Evolutionary conservation across 495 filamentous ascomycete species (phyloP), one percentile per base, ranked within the genome.

Genomic region (Penicillium dipodomyicola): DNA sequence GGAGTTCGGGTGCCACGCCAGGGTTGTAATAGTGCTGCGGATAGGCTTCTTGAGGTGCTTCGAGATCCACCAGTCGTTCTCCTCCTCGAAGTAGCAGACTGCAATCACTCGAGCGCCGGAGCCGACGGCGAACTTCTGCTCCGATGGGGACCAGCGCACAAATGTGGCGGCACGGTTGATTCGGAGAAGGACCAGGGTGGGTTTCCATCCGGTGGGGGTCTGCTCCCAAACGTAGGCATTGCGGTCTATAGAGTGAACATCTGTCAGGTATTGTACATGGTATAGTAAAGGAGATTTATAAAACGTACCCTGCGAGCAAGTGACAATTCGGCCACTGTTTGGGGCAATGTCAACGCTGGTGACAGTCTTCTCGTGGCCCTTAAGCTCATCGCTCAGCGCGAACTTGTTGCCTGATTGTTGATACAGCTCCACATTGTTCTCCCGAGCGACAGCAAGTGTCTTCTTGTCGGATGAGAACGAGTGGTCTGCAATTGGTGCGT

Each of bases 51-150:
- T 97, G 56, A 98, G 72, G 72, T 98, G 94, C 79, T 97, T 98
- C 35, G 92, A 96, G 7, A 97, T 93, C 94, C 94, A 98, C 95
- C 95, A 97, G 77, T 97, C 91, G 69, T 97, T 97, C 73, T 97
- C 95, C 67, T 94, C 88, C 65, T 98, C 94, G 62, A 97, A 98
- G 78, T 97, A 97, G 79, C 94, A 98, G 62, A 97, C 84, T n/a
- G 94, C 90, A 65, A 98, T 96, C 52, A 95, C 87, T 52, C 95
- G 84, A 58, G 96, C 94, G 57, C 94, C 94, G 35, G 92, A 97
- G 54, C 94, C 95, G 22, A 96, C 94, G 41, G 94, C 94, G 69
- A 98, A 97, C 70, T 97, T 98, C 68, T 86, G 87, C 77, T 97
- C 94, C 32, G 89, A 92, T 8, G 94, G 94, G 10, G 92, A 96